Conservation (phyloP, 2,329 filamentous ascomycete genomes). For the Neonectria punicea region DNA sequence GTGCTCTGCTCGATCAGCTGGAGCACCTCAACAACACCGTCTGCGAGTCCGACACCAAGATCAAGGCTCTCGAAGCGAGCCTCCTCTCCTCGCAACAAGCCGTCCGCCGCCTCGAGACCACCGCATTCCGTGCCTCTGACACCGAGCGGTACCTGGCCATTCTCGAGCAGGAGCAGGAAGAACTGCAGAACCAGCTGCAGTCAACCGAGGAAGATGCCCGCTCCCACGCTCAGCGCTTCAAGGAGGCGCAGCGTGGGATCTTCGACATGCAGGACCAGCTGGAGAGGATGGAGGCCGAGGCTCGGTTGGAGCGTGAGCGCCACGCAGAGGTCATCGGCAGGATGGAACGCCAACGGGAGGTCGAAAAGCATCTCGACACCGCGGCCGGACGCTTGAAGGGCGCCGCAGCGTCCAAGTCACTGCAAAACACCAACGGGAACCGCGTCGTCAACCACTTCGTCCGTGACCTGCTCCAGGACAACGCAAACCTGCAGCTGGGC, state of each 20-base stretch:
- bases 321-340: slow-evolving; percentile 84
- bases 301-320: slow-evolving; percentile 80
- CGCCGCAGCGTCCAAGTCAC: slow-evolving; percentile 76
- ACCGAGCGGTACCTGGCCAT: slow-evolving; percentile 83
- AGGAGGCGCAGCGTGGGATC: slow-evolving; percentile 83
- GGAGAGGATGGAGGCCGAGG: slow-evolving; percentile 87
- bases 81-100: slow-evolving; percentile 82
- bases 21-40: slow-evolving; percentile 85
- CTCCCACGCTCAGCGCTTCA: slow-evolving; percentile 84
- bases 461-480: slow-evolving; percentile 93
- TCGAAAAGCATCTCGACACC: slow-evolving; percentile 84
- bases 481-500: slow-evolving; percentile 90
- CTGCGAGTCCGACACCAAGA: slow-evolving; percentile 80
- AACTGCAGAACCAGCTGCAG: slow-evolving; percentile 74
- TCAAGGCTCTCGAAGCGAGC: slow-evolving; percentile 79
- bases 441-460: slow-evolving; percentile 95
- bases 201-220: slow-evolving; percentile 79
- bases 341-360: slow-evolving; percentile 83
- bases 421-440: slow-evolving; percentile 67
- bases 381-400: slow-evolving; percentile 85
- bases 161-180: slow-evolving; percentile 83
- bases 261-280: slow-evolving; percentile 85
- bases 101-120: slow-evolving; percentile 76
- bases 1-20: slow-evolving; percentile 81
- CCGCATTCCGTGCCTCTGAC: slow-evolving; percentile 78